Base-by-base conservation (phyloP, 257 asterid genomes). In the Scutellaria barbata region DNA sequence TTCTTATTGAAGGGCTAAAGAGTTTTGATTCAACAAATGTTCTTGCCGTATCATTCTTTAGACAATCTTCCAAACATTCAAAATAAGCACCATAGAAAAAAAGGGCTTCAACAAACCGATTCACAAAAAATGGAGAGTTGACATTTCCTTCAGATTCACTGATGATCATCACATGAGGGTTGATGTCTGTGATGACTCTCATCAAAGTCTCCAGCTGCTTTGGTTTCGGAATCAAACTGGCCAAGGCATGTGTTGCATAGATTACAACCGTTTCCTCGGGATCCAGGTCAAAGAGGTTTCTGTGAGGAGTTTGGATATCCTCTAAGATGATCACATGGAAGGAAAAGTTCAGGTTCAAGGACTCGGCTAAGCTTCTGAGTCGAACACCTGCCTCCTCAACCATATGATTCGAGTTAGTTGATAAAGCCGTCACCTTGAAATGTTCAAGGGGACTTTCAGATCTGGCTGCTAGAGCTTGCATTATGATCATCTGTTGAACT, bases 401-500 rank as follows among this genome's bases (percentile, higher is more conserved):
- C 6, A 74, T 81, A 20, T 54, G 51, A 45, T 55, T 75, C 0
- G 87, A 67, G 25, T 58, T 71, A 2, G 74, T 79, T 45, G 87
- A 87, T 0, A 88, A 25, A 25, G 90, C 87, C 11, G 88, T 90
- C 47, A 88, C 63, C 86, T 76, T 88, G 20, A 88, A 82, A 78
- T 69, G 81, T 13, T 85, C 84, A 16, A 86, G 4, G 18, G 76
- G 80, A 60, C 30, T n/a, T 35, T 58, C 76, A 8, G 18, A 6
- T 57, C 85, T 81, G 52, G 68, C 68, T 3, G 79, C 84, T 3
- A 90, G 83, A 42, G 88, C 95, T 66, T 90, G 96, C 93, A 90
- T 88, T 78, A 88, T 53, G 47, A 86, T 78, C 20, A 74, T 81
- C 75, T 74, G 76, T 0, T 88, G 92, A 63, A 83, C 57, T 0